These are phyloP conservation scores for Solanum bulbocastanum DNA, from an alignment of 257 asterid species.

Conservation along the genomic window DNA sequence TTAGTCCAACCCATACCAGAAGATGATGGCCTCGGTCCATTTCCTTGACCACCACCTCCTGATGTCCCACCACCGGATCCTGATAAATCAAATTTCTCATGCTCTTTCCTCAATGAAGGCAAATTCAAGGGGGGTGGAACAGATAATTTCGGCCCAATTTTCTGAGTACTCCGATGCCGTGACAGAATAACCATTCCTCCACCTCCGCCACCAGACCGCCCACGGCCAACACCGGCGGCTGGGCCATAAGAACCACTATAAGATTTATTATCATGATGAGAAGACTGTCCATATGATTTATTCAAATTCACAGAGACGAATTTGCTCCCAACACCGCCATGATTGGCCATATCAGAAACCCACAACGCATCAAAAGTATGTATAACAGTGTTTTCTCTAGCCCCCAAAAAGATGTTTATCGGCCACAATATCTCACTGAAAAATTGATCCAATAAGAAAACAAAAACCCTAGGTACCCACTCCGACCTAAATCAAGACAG, in stretches of 20 bases:
- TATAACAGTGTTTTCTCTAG: constrained; percentile 19
- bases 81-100: constrained; percentile 58
- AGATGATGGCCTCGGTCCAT: constrained; percentile 71
- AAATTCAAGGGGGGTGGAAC: constrained; percentile 96
- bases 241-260: constrained; percentile 54
- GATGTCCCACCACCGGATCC: constrained; percentile 49
- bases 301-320: constrained; percentile 75
- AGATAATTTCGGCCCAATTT: constrained; percentile 67
- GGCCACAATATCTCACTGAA: neutral
- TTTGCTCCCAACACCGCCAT: constrained; percentile 57
- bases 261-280: constrained; percentile 39
- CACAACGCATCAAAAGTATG: constrained; percentile 67
- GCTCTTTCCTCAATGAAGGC: constrained; percentile 93
- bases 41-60: constrained; percentile 49
- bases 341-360: constrained; percentile 73
- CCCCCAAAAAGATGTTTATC: constrained; percentile 14
- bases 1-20: constrained; percentile 93
- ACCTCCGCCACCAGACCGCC: constrained; percentile 48
- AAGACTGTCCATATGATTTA: constrained; percentile 76
- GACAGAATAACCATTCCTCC: constrained; percentile 93
- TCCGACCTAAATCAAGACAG: neutral
- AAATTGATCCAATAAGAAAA: constrained; percentile 3
- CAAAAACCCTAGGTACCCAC: constrained; percentile 24
- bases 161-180: constrained; percentile 48
- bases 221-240: constrained; percentile 32